Base-by-base conservation (phyloP, 2,329 filamentous ascomycete species). In the Claviceps arundinis region DNA sequence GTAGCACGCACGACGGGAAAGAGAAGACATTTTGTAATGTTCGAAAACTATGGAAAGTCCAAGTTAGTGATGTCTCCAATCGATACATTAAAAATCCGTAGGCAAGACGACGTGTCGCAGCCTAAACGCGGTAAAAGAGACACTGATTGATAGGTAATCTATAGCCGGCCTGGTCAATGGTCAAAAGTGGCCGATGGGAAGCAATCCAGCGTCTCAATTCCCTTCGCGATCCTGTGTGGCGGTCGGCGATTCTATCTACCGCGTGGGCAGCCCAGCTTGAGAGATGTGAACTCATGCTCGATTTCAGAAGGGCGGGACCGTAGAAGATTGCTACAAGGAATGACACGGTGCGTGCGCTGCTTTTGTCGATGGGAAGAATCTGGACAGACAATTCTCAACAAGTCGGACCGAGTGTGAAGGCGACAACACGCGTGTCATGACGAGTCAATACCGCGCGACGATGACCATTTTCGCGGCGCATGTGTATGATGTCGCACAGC, bases 1-100 rank as follows among this genome's bases (percentile, higher is more conserved):
- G 77, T 87, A 87, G 78, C 86, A 90, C 62, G 85, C 85, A 72
- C 86, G 84, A 71, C 86, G 85, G 67, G 85, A 87, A 62, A 89
- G 78, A 56, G 83, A 86, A 73, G 86, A 85, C 85, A 89, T 90
- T 61, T 65, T 74, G 65, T 24, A 45, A 13, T 19, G 17, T 50
- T 22, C 8, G 45, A 43, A n/a, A 47, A 52, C 50, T 52, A 44
- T 3, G 30, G 49, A 8, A 9, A 16, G 9, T 42, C 17, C 16
- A 11, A 42, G 37, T 54, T 47, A 52, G 50, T 42, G n/a, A 38
- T 19, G 43, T 26, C 37, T 43, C 22, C 17, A n/a, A 40, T 37
- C 34, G 30, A 11, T 40, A 37, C 22, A 49, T 37, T 24, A 5
- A 41, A 47, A 48, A 40, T 47, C 44, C 47, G 44, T 37, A 19